Conservation (phyloP, 192 early-diverging fungal genomes). For the Mortierella antarctica region DNA sequence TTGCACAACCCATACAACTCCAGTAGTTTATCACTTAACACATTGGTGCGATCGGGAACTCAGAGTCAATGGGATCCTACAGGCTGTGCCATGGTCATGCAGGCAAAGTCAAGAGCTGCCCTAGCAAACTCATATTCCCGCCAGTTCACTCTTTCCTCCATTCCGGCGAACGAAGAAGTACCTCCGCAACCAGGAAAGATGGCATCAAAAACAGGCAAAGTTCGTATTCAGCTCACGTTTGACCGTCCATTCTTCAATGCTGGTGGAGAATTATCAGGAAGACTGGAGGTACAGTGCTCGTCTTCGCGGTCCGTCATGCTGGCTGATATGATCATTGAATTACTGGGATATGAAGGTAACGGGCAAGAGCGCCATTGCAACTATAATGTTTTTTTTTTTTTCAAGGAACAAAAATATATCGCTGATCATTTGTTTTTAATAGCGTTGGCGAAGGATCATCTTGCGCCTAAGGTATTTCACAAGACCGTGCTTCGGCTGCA, state of each 20-base stretch:
- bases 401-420: background rate
- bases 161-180: slow-evolving; percentile 32
- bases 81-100: background rate
- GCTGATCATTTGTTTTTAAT: background rate
- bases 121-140: slow-evolving; percentile 24
- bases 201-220: slow-evolving; percentile 46
- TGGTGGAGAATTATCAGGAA: slow-evolving; percentile 51
- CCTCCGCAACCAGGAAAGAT: slow-evolving; percentile 41
- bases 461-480: slow-evolving; percentile 39
- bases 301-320: slow-evolving; percentile 41
- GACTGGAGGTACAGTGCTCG: slow-evolving; percentile 44
- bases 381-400: background rate
- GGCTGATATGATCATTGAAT: slow-evolving; percentile 43
- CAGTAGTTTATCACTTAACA: background rate
- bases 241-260: slow-evolving; percentile 48
- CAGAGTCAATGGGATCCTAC: slow-evolving; percentile 13
- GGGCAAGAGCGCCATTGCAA: background rate
- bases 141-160: slow-evolving; percentile 35
- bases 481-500: slow-evolving; percentile 39
- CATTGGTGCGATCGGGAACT: background rate
- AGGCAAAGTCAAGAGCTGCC: slow-evolving; percentile 5
- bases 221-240: slow-evolving; percentile 41
- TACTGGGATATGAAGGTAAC: slow-evolving; percentile 50
- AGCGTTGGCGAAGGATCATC: slow-evolving; percentile 44
- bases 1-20: background rate